phyloP scores from a whole-genome alignment of 768 basidiomycete species.

The Neoboletus subvelutipes region DNA sequence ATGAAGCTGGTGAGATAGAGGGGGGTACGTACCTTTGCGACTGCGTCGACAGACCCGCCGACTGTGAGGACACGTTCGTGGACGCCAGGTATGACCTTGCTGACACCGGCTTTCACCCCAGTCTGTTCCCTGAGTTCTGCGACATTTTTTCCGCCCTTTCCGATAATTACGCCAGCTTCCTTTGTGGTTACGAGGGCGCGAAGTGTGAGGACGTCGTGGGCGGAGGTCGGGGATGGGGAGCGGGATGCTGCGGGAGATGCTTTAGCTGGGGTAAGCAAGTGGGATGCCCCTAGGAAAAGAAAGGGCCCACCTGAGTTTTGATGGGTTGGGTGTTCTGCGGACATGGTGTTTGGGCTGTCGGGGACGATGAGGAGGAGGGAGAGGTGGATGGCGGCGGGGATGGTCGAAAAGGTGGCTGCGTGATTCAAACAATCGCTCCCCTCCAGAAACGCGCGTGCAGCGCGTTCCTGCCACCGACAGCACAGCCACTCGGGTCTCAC shows the following conservation, averaged over 20 bases:
- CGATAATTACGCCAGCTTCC: constrained; percentile 96
- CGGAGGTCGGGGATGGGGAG: constrained; percentile 63
- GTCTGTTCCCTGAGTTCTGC: constrained; percentile 94
- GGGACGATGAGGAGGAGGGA: constrained; percentile 26
- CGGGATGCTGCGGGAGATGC: constrained; percentile 67
- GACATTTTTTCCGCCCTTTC: constrained; percentile 96
- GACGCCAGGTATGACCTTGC: constrained; percentile 96
- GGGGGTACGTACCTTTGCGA: constrained; percentile 69
- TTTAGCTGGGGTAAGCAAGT: constrained; percentile 23
- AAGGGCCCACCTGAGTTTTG: constrained; percentile 52
- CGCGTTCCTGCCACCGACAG: constrained; percentile 33
- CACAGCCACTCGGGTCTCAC: constrained; percentile 29
- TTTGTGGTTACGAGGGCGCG: constrained; percentile 96
- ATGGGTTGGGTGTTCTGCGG: constrained; percentile 57
- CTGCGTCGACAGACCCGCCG: constrained; percentile 87
- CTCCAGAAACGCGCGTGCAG: constrained; percentile 20
- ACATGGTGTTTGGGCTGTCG: constrained; percentile 48
- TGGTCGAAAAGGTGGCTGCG: constrained; percentile 15
- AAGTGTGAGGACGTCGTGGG: constrained; percentile 79
- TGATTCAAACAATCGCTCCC: constrained; percentile 15
- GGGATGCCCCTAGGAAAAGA: constrained; percentile 18
- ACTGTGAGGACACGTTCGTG: constrained; percentile 97
- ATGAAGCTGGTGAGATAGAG: not conserved
- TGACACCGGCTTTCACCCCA: constrained; percentile 97
- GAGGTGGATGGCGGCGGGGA: constrained; percentile 4